Base-by-base conservation (phyloP, 306 rosid genomes). In the Quercus agrifolia region DNA sequence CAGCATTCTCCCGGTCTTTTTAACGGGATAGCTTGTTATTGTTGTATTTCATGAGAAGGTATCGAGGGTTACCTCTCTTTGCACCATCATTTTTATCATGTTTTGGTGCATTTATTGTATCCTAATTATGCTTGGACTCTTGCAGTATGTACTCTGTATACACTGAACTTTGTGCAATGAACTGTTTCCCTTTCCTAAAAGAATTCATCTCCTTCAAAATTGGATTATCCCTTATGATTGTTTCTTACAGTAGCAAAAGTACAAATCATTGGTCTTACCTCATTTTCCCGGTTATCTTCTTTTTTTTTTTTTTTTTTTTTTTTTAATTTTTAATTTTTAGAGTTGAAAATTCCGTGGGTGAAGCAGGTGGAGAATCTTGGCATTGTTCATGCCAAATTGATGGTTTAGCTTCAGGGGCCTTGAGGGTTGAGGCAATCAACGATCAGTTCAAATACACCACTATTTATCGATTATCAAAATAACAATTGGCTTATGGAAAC, bases 1-100 rank as follows among this genome's bases (percentile, higher is more conserved):
- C 70, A 74, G 88, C 84, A 90, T 80, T 74, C 30, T 78, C 89
- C 90, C 78, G 59, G 61, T 75, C 79, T 88, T 92, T 91, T 92
- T 58, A 83, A 83, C 66, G 88, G 92, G 89, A 54, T 52, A 54
- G 86, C 88, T 88, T 75, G 57, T 83, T 74, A 77, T 28, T 18
- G 52, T 75, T 67, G 67, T 33, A 31, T 79, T 23, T 54, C 62
- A 27, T 71, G 76, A 54, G 51, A 30, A 25, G 38, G 62, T 72
- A 75, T 52, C 56, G 38, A 66, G 56, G 33, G 56, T 71, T 56
- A 55, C 51, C 17, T 19, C 52, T 67, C 49, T 38, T 7, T 67
- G 17, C 72, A 8, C 3, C 1, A 46, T 38, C 14, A 27, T 67
- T 23, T 21, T 59, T 49, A 30, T 56, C 57, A 44, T 59, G 80